These are phyloP conservation scores for Acer yangbiense DNA, from an alignment of 345 rosid genomes.

Conservation along the genomic window DNA sequence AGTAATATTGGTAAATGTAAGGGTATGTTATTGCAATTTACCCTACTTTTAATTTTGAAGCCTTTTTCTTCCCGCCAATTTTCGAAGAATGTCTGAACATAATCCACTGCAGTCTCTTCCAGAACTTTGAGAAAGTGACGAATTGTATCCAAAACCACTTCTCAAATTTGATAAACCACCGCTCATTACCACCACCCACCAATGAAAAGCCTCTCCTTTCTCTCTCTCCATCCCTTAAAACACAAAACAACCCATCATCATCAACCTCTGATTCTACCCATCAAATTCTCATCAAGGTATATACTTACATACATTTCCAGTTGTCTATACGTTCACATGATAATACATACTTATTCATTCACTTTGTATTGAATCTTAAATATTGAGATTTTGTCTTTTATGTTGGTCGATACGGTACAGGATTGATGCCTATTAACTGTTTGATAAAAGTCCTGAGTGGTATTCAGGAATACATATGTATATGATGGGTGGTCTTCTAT, in stretches of 20 bases:
- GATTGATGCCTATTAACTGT: constrained; percentile 33
- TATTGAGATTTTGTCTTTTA: too few species aligned
- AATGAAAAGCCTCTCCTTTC: constrained; percentile 36
- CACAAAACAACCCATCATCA: constrained; percentile 20
- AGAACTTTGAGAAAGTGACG: constrained; percentile 45
- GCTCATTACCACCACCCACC: constrained; percentile 12
- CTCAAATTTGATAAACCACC: constrained; percentile 42
- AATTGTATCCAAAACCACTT: constrained; percentile 57
- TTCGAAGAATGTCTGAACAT: constrained; percentile 48
- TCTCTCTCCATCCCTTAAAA: constrained; percentile 29
- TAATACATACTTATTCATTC: neutral
- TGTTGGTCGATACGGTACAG: neutral
- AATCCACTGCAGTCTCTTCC: constrained; percentile 52
- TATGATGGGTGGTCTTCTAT: neutral
- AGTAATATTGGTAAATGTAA: too few species aligned
- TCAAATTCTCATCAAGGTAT: constrained; percentile 50
- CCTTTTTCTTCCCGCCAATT: constrained; percentile 6
- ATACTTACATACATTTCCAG: neutral
- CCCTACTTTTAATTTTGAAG: neutral
- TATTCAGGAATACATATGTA: neutral
- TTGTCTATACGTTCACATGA: neutral
- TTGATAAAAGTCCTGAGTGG: constrained; percentile 48
- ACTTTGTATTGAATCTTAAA: neutral
- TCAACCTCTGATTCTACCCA: constrained; percentile 15
- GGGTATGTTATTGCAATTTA: too few species aligned